Evolutionary conservation across 2,329 filamentous ascomycete species (phyloP), one percentile per base, ranked within the genome.

Genomic region (Claviceps spartinae): DNA sequence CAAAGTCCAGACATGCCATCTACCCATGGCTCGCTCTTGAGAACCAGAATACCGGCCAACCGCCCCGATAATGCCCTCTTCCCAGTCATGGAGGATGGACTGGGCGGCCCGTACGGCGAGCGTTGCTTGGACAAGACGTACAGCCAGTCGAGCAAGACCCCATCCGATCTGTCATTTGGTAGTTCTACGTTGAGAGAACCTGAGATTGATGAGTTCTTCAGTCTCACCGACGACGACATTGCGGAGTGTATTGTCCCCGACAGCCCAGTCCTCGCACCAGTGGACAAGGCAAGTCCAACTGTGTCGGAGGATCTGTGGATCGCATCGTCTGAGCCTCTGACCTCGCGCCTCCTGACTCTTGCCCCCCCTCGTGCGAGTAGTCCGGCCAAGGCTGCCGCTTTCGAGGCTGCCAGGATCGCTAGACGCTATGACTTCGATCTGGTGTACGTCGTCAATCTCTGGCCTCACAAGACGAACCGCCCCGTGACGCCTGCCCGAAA

Each of bases 371-470:
- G 70, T 36, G 63, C 66, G 20, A 72, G 65, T 51, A 65, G 66
- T 1, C 70, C 72, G 13, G 73, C 72, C 14, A 66, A 71, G 18
- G 65, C 69, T 0, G 77, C 75, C 2, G 77, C 77, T 7, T 72
- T 77, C 47, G 72, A 77, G 60, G 75, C 75, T 7, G 76, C 76
- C 1, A 68, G 74, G 36, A 77, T 82, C 41, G 78, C 78, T 5
- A 70, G 67, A 4, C 72, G 73, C 50, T 79, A 79, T 61, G 69
- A 76, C 50, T 79, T 82, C 50, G 75, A 79, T 56, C 67, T 81
- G 24, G 69, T 81, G 13, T 82, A 81, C 56, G 71, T 81, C 34
- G 72, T 80, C 55, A 79, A 76, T 55, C 64, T 81, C 14, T 80
- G 78, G 77, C 77, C 78, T 22, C 61, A 63, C 22, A 53, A 56